These are phyloP conservation scores for Jamesozyma lodderae DNA, from an alignment of 805 yeast genomes.

Conservation along the genomic window DNA sequence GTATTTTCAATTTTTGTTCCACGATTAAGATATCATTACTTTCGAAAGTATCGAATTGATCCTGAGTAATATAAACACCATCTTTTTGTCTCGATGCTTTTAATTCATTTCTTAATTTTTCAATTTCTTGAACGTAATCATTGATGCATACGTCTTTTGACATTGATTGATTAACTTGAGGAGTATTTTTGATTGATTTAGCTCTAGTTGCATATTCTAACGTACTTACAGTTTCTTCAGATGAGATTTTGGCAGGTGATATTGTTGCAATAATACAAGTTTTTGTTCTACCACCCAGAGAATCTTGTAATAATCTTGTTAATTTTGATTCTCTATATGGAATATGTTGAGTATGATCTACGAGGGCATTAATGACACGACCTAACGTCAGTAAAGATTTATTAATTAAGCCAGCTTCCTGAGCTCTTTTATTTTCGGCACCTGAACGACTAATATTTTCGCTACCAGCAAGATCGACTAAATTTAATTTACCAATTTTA, in stretches of 20 bases:
- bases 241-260: slow-evolving; percentile 63
- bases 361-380: slow-evolving; percentile 69
- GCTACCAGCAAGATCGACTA: slow-evolving; percentile 92
- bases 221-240: slow-evolving; percentile 72
- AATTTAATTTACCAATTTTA: slow-evolving; percentile 58
- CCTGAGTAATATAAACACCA: slow-evolving; percentile 54
- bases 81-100: slow-evolving; percentile 54
- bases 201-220: slow-evolving; percentile 80
- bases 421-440: slow-evolving; percentile 71
- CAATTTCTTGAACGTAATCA: slow-evolving; percentile 47
- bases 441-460: slow-evolving; percentile 82
- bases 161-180: slow-evolving; percentile 53
- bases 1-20: slow-evolving; percentile 41
- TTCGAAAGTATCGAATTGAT: slow-evolving; percentile 34
- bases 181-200: slow-evolving; percentile 59
- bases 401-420: slow-evolving; percentile 87
- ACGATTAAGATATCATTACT: slow-evolving; percentile 41
- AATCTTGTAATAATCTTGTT: slow-evolving; percentile 70
- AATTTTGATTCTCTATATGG: slow-evolving; percentile 82
- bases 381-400: slow-evolving; percentile 80
- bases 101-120: slow-evolving; percentile 50
- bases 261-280: slow-evolving; percentile 78
- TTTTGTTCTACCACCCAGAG: slow-evolving; percentile 75
- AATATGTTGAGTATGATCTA: slow-evolving; percentile 55
- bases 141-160: slow-evolving; percentile 47